Conservation (phyloP, 148 eudicot genomes). For the Amaranthus palmeri region DNA sequence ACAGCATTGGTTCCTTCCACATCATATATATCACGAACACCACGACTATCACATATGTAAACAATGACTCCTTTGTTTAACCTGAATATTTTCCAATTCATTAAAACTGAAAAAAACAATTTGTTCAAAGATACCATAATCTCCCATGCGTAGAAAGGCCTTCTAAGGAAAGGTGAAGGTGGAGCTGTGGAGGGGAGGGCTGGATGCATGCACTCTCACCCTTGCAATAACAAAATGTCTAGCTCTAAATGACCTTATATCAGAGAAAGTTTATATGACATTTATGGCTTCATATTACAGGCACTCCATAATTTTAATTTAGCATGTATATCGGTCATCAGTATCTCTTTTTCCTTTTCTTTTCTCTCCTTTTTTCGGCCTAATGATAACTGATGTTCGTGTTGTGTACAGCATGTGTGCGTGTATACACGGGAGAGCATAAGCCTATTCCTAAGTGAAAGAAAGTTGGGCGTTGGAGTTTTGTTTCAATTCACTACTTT, state of each 20-base stretch:
- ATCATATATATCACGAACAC: slow-evolving; percentile 94
- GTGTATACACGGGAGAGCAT: too few species aligned
- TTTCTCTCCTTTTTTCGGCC: too few species aligned
- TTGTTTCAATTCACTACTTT: not conserved
- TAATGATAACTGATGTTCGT: too few species aligned
- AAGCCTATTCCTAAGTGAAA: too few species aligned
- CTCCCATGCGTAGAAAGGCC: not conserved
- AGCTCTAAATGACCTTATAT: not conserved
- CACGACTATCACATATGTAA: slow-evolving; percentile 90
- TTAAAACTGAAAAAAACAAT: not conserved
- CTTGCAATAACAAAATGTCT: not conserved
- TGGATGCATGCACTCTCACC: not conserved
- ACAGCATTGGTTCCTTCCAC: slow-evolving; percentile 87
- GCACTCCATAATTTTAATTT: too few species aligned
- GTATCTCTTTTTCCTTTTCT: too few species aligned
- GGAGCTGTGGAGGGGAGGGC: not conserved
- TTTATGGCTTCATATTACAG: too few species aligned
- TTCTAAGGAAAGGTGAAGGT: not conserved
- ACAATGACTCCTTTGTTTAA: slow-evolving; percentile 96
- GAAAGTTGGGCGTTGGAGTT: too few species aligned
- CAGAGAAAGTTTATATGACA: not conserved
- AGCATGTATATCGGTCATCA: too few species aligned
- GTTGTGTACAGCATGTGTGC: too few species aligned
- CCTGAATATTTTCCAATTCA: slow-evolving; percentile 35
- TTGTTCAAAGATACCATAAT: not conserved